These are phyloP conservation scores for Babesia caballi DNA, from an alignment of 169 alveolate genomes.

Conservation along the genomic window DNA sequence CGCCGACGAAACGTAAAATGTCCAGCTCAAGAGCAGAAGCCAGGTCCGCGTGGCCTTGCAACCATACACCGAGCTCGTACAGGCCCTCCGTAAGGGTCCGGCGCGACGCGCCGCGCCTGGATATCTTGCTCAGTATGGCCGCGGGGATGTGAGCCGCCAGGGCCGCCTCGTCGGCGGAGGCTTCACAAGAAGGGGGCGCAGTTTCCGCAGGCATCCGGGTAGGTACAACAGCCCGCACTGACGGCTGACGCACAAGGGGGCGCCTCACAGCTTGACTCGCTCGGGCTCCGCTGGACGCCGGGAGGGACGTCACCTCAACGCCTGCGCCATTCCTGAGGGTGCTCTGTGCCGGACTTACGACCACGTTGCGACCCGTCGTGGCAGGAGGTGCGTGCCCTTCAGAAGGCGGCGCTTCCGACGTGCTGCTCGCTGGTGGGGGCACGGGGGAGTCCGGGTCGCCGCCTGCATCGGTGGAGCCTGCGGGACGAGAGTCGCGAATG, in stretches of 20 bases:
- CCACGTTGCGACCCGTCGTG: background rate
- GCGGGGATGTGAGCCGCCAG: background rate
- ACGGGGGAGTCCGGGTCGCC: no score
- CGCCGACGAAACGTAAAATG: slow-evolving; percentile 5
- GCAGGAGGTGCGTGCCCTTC: background rate
- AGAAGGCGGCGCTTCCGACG: background rate
- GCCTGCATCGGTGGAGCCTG: no score
- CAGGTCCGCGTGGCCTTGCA: slow-evolving; percentile 11
- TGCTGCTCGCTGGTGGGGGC: no score
- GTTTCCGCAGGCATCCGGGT: background rate
- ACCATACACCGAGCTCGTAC: slow-evolving; percentile 16
- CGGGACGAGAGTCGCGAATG: no score
- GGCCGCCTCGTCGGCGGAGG: background rate
- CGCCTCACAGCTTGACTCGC: background rate
- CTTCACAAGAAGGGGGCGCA: background rate
- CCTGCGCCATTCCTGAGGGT: background rate
- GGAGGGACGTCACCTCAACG: background rate
- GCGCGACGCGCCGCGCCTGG: slow-evolving; percentile 6
- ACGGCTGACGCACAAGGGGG: background rate
- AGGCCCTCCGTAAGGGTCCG: slow-evolving; percentile 25
- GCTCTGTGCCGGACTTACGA: background rate
- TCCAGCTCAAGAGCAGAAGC: background rate
- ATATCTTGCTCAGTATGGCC: slow-evolving; percentile 3
- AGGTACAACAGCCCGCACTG: background rate
- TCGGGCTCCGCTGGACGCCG: background rate